Evolutionary conservation across 225 moss, liverwort and hornwort species (phyloP).

Genomic region (Anthoceros angustus): DNA sequence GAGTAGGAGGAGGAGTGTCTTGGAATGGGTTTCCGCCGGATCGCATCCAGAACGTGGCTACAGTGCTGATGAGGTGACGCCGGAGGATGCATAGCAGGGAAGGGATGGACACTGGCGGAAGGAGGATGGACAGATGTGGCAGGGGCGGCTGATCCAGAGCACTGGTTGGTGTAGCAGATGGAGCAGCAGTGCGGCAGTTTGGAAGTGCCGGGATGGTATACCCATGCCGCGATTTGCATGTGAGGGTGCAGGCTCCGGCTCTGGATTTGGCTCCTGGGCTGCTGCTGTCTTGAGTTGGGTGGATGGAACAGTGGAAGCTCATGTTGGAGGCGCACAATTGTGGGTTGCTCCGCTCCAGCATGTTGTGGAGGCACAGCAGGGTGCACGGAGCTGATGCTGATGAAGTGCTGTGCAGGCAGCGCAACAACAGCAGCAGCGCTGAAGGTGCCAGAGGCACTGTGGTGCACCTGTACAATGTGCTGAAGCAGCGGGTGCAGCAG

Average conservation of each 20-base stretch:
- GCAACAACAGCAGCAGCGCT: background rate
- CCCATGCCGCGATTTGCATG: background rate
- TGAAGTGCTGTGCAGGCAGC: background rate
- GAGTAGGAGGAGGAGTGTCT: too few species aligned
- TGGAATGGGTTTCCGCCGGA: too few species aligned
- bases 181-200: background rate
- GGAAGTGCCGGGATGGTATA: background rate
- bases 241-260: background rate
- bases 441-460: background rate
- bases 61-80: too few species aligned
- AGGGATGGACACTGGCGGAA: background rate
- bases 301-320: slow-evolving; percentile 4
- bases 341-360: slow-evolving; percentile 2
- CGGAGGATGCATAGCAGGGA: too few species aligned
- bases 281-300: background rate
- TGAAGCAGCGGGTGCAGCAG: slow-evolving; percentile 27
- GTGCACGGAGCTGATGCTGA: background rate
- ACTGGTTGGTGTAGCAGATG: background rate
- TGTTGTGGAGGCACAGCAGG: background rate
- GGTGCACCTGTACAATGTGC: slow-evolving; percentile 8
- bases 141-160: background rate
- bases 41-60: too few species aligned
- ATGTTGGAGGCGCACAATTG: slow-evolving; percentile 5
- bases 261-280: background rate
- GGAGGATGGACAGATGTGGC: background rate